Conservation (phyloP, 352 stramenopile species). For the Phytophthora citricola region DNA sequence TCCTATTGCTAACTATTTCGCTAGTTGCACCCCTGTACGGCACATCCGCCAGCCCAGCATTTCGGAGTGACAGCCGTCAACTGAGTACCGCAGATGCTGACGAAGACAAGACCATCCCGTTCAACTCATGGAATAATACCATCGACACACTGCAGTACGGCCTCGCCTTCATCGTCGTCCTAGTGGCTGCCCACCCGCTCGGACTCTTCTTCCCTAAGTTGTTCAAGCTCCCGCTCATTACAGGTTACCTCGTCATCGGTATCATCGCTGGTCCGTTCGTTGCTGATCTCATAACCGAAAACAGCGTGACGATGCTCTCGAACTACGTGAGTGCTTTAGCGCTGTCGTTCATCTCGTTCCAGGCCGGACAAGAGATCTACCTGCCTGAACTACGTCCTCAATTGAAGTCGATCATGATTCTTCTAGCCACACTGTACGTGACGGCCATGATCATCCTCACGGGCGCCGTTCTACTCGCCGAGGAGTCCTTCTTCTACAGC, state of each 20-base stretch:
- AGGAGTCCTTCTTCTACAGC: slow-evolving; percentile 58
- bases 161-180: slow-evolving; percentile 60
- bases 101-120: slow-evolving; percentile 42
- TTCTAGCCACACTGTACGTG: slow-evolving; percentile 48
- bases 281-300: slow-evolving; percentile 50
- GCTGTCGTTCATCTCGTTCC: slow-evolving; percentile 78
- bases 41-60: slow-evolving; percentile 1
- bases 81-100: slow-evolving; percentile 13
- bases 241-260: slow-evolving; percentile 66
- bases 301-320: slow-evolving; percentile 53
- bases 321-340: slow-evolving; percentile 62
- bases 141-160: slow-evolving; percentile 51
- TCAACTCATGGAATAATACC: slow-evolving; percentile 40
- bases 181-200: slow-evolving; percentile 62
- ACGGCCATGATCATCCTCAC: slow-evolving; percentile 61
- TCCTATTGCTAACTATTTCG: slow-evolving; percentile 7
- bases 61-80: slow-evolving; percentile 4
- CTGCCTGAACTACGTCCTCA: slow-evolving; percentile 60
- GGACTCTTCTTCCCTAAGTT: slow-evolving; percentile 65
- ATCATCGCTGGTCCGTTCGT: slow-evolving; percentile 68
- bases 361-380: slow-evolving; percentile 72
- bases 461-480: slow-evolving; percentile 37
- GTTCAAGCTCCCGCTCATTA: slow-evolving; percentile 68
- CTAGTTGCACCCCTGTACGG: slow-evolving; percentile 7
- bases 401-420: slow-evolving; percentile 60